Conservation (phyloP, 148 eudicot genomes). For the Fagopyrum tataricum region DNA sequence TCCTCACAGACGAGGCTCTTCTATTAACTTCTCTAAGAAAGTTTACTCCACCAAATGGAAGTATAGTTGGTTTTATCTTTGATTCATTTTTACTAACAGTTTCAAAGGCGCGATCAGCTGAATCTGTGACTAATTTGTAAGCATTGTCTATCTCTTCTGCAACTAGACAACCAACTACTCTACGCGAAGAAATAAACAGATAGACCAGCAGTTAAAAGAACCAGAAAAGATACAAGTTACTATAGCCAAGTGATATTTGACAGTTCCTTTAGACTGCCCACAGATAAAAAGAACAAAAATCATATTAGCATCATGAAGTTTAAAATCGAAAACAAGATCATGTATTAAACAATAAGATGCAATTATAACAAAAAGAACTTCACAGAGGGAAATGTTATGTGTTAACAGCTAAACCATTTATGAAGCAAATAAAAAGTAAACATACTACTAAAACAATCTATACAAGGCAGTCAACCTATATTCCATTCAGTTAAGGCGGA, state of each 20-base stretch:
- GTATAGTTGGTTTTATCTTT: constrained; percentile 31
- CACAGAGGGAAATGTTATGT: neutral
- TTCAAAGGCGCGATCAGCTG: constrained; percentile 16
- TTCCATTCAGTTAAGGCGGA: neutral
- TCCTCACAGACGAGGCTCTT: constrained; percentile 20
- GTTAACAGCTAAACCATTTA: neutral
- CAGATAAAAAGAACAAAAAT: neutral
- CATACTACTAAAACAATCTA: neutral
- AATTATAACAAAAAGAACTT: neutral
- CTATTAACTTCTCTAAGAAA: constrained; percentile 56
- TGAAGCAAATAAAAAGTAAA: neutral
- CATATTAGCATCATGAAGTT: neutral
- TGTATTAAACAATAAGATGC: neutral
- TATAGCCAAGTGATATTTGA: neutral
- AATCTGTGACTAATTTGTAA: constrained; percentile 37
- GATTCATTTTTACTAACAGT: constrained; percentile 25
- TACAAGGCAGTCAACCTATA: neutral
- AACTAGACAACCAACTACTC: constrained; percentile 67
- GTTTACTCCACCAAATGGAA: constrained; percentile 68
- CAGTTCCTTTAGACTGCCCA: neutral
- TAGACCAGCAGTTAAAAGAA: neutral
- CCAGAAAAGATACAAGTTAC: neutral
- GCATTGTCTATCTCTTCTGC: constrained; percentile 63
- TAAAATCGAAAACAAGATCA: neutral
- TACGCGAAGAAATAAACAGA: constrained; percentile 31